phyloP scores from a whole-genome alignment of 306 rosid genomes.

The Lagenaria siceraria region DNA sequence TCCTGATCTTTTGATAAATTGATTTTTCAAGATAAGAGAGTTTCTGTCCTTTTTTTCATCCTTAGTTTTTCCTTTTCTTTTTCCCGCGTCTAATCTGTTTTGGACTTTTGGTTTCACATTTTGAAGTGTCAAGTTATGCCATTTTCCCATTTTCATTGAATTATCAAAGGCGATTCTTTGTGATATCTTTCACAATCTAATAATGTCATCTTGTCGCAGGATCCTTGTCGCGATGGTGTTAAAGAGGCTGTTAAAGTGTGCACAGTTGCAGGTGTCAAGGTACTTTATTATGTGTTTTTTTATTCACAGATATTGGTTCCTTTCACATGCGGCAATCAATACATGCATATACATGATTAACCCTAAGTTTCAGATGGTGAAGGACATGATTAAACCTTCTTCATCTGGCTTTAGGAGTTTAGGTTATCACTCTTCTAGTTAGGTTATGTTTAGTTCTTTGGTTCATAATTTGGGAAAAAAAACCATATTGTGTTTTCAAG shows the following conservation, averaged over 20 bases:
- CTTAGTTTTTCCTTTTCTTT: background rate
- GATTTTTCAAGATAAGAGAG: background rate
- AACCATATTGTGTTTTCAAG: background rate
- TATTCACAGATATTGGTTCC: background rate
- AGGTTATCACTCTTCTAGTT: background rate
- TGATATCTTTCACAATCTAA: background rate
- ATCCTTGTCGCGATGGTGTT: slow-evolving; percentile 87
- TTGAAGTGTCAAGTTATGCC: background rate
- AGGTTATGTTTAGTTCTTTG: background rate
- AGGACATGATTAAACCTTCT: background rate
- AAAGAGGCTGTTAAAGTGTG: slow-evolving; percentile 64
- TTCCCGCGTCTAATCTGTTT: background rate
- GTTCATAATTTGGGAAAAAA: background rate
- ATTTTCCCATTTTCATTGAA: background rate
- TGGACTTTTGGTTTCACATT: background rate
- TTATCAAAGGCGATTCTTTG: background rate
- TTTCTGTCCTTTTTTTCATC: background rate
- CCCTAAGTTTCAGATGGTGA: background rate
- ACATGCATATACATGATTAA: background rate
- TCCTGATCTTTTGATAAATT: background rate
- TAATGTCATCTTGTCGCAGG: slow-evolving; percentile 28
- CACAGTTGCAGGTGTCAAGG: slow-evolving; percentile 90
- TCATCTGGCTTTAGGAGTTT: background rate
- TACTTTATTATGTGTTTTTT: slow-evolving; percentile 19
- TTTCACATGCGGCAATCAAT: background rate